These are phyloP conservation scores for Kodamaea kakaduensis DNA, from an alignment of 805 yeast genomes.

Conservation along the genomic window DNA sequence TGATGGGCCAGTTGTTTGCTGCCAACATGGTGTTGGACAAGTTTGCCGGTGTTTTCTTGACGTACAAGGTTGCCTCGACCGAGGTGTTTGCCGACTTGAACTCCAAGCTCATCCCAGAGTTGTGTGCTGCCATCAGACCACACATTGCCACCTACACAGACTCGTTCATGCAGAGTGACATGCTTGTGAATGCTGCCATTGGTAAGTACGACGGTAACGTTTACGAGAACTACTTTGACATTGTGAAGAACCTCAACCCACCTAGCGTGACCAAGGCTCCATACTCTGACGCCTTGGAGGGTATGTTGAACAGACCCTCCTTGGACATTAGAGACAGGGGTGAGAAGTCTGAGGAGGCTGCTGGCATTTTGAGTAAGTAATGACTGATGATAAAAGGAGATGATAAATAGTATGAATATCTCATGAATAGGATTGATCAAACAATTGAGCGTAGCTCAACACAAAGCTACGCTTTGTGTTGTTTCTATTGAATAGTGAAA, in stretches of 20 bases:
- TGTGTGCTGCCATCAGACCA: constrained; percentile 41
- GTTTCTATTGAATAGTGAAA: too few relatives aligned
- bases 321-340: constrained; percentile 31
- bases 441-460: too few relatives aligned
- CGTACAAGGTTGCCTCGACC: constrained; percentile 53
- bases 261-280: constrained; percentile 56
- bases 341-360: constrained; percentile 29
- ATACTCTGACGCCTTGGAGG: constrained; percentile 41
- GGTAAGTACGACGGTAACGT: constrained; percentile 82
- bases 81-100: constrained; percentile 45
- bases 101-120: constrained; percentile 36
- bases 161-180: constrained; percentile 78
- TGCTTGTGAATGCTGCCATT: constrained; percentile 73
- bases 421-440: too few relatives aligned
- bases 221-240: constrained; percentile 68
- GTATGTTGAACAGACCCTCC: constrained; percentile 32
- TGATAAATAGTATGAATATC: too few relatives aligned
- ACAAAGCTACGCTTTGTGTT: too few relatives aligned
- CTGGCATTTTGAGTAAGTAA: constrained; percentile 18
- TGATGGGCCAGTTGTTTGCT: constrained; percentile 61
- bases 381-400: too few relatives aligned
- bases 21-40: constrained; percentile 55
- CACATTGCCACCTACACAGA: constrained; percentile 79
- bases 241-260: constrained; percentile 48
- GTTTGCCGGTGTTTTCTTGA: constrained; percentile 69